A percentile compares a stretch with the other conserved stretches of the same genome.
Conservation (phyloP, 1,284 basidiomycete species). For the Tilletia walkeri region DNA sequence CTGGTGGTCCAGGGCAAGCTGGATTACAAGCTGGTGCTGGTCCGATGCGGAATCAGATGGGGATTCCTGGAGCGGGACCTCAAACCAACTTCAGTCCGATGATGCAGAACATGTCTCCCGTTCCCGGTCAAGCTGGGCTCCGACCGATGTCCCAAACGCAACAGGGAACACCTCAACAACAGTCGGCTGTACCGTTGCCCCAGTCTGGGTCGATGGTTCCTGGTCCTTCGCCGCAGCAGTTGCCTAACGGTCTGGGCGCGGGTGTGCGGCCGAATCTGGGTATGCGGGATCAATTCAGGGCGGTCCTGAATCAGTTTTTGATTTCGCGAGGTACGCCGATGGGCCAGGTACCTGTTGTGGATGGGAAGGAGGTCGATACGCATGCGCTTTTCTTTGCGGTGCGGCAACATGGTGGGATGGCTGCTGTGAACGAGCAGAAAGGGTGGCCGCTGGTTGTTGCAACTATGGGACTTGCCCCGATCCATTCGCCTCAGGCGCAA, state of each 20-base stretch:
- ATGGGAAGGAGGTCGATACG: conserved; percentile 7
- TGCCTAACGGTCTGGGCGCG: not conserved
- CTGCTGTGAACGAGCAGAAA: conserved; percentile 13
- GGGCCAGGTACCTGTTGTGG: not conserved
- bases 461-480: not conserved
- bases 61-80: not conserved
- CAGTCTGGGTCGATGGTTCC: not conserved
- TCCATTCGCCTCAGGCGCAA: conserved; percentile 9
- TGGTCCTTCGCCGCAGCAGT: not conserved
- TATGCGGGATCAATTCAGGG: not conserved
- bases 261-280: not conserved
- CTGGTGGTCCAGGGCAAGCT: not conserved
- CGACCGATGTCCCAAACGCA: not conserved
- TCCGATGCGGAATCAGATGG: not conserved
- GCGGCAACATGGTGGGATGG: conserved; percentile 2
- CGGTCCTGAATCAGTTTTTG: not conserved
- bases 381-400: conserved; percentile 12
- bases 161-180: conserved; percentile 6
- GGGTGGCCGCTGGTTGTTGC: not conserved
- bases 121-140: conserved; percentile 8
- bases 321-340: not conserved
- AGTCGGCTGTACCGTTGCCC: not conserved
- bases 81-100: conserved; percentile 14
- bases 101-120: conserved; percentile 7
- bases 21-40: not conserved